phyloP scores from a whole-genome alignment of 345 rosid species.

The Eucalyptus fibrosa region DNA sequence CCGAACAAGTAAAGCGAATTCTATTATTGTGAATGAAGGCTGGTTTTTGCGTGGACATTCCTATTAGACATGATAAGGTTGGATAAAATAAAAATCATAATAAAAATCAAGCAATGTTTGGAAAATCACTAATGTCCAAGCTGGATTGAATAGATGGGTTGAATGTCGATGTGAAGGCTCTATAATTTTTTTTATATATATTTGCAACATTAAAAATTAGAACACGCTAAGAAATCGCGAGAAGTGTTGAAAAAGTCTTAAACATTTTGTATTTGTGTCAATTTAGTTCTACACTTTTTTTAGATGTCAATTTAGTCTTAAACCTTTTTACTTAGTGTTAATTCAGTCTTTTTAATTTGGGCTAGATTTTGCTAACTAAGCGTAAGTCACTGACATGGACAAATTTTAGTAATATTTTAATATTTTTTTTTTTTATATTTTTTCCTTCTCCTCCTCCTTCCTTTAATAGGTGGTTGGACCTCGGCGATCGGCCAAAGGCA shows the following conservation, averaged over 20 bases:
- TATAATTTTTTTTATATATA: background rate
- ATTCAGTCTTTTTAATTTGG: too few species aligned
- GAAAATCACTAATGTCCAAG: background rate
- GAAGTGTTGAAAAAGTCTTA: too few species aligned
- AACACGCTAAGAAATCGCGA: background rate
- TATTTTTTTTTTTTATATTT: too few species aligned
- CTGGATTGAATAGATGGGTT: background rate
- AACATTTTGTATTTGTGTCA: too few species aligned
- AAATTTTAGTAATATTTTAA: too few species aligned
- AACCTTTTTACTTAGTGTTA: too few species aligned
- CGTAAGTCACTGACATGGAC: fast-evolving
- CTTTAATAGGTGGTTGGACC: fast-evolving
- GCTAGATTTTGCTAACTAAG: fast-evolving
- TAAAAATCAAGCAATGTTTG: too few species aligned
- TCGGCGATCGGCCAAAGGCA: too few species aligned
- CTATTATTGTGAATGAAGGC: background rate
- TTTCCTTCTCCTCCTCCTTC: too few species aligned
- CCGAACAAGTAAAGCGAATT: background rate
- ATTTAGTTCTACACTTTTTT: too few species aligned
- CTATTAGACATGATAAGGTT: background rate
- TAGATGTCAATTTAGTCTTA: fast-evolving
- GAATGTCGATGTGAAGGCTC: background rate
- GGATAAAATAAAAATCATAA: too few species aligned
- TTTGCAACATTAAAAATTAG: background rate
- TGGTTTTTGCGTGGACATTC: background rate